These are phyloP conservation scores for Mrakia blollopis DNA, from an alignment of 768 basidiomycete species.

Conservation along the genomic window DNA sequence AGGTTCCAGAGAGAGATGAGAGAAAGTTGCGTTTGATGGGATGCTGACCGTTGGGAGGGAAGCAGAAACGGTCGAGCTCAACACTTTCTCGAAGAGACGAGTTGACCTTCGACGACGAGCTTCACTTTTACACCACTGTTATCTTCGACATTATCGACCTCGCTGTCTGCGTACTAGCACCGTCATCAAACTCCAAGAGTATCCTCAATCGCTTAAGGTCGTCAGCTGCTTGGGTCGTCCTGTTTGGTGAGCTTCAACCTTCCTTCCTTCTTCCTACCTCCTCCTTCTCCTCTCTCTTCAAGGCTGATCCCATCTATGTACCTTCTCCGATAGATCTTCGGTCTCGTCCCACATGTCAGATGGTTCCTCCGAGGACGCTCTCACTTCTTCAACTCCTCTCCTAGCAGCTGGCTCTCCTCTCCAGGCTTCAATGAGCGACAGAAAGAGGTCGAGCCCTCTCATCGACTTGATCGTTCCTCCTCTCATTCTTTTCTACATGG, in stretches of 20 bases:
- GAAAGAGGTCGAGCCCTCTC: neutral
- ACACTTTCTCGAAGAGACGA: neutral
- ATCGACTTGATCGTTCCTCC: constrained; percentile 3
- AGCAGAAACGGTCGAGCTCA: neutral
- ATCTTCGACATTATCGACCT: too few relatives aligned
- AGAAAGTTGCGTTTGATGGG: neutral
- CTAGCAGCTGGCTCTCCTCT: neutral
- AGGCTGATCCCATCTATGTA: too few relatives aligned
- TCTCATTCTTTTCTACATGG: constrained; percentile 5
- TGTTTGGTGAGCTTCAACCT: neutral
- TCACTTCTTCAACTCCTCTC: neutral
- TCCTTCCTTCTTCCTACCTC: neutral
- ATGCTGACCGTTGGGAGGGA: neutral
- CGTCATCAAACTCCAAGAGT: too few relatives aligned
- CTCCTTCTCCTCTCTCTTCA: neutral
- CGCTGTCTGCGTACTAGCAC: too few relatives aligned
- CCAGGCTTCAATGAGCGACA: constrained; percentile 17
- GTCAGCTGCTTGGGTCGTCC: neutral
- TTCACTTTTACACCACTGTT: neutral
- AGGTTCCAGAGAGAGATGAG: neutral
- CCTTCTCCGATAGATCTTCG: neutral
- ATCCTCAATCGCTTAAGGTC: too few relatives aligned
- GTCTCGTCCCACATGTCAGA: neutral
- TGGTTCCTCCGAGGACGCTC: too few relatives aligned
- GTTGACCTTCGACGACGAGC: neutral